These are phyloP conservation scores for Psilocybe tampanensis DNA, from an alignment of 768 basidiomycete genomes.

Conservation along the genomic window DNA sequence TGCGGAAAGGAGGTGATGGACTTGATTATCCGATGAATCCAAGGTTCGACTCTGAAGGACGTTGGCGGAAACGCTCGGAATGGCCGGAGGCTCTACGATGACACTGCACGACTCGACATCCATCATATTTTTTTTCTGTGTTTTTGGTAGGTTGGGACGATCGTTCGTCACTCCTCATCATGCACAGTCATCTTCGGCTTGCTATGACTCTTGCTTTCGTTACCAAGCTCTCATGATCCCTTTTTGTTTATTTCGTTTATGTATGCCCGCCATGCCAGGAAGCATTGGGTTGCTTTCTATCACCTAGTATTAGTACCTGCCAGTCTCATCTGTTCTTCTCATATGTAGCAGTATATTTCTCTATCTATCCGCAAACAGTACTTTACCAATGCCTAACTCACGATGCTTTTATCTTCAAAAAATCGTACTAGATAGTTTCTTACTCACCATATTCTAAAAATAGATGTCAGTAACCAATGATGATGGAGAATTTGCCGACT, in stretches of 20 bases:
- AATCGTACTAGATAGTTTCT: background rate
- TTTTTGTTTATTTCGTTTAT: background rate
- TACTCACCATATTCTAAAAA: background rate
- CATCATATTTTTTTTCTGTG: background rate
- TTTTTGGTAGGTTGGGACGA: background rate
- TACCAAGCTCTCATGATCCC: background rate
- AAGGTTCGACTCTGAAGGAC: slow-evolving; percentile 70
- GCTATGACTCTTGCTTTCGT: slow-evolving; percentile 3
- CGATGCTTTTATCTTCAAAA: slow-evolving; percentile 8
- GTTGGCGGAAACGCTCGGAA: slow-evolving; percentile 64
- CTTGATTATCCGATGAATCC: slow-evolving; percentile 69
- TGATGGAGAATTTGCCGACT: background rate
- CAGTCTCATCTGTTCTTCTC: background rate
- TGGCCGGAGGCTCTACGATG: slow-evolving; percentile 73
- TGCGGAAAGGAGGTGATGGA: slow-evolving; percentile 58
- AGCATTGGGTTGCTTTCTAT: background rate
- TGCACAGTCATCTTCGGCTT: background rate
- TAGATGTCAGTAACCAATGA: background rate
- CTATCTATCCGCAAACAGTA: background rate
- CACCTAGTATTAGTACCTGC: background rate
- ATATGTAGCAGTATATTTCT: background rate
- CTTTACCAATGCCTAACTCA: background rate
- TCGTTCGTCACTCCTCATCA: background rate
- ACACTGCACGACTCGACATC: slow-evolving; percentile 12
- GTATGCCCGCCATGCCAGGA: too few species aligned